Evolutionary conservation across 306 rosid species (phyloP).

Genomic region (Boehmeria nivea): DNA sequence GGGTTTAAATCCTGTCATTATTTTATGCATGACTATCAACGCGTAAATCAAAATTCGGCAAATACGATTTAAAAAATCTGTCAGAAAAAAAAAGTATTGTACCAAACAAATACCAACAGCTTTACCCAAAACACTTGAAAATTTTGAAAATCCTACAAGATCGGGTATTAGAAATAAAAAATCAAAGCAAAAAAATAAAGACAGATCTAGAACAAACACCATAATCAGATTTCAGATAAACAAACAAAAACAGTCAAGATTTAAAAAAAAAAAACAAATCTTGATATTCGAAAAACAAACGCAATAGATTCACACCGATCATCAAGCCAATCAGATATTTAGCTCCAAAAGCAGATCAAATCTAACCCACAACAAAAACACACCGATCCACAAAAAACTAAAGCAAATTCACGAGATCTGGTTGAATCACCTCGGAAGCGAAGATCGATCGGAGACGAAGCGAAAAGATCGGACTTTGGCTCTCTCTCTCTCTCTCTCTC

Average conservation of each 20-base stretch:
- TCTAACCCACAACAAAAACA: constrained; percentile 18
- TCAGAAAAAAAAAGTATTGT: too few relatives aligned
- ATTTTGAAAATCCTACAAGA: neutral
- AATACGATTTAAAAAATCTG: neutral
- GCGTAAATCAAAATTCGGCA: neutral
- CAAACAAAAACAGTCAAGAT: constrained; percentile 17
- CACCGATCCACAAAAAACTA: constrained; percentile 2
- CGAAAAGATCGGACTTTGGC: neutral
- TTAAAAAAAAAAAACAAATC: neutral
- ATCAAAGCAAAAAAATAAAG: neutral
- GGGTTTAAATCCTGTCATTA: too few relatives aligned
- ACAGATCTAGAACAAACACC: constrained; percentile 10
- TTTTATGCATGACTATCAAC: too few relatives aligned
- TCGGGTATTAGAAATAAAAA: neutral
- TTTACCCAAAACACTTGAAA: neutral
- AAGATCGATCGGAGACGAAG: constrained; percentile 4
- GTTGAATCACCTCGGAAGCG: constrained; percentile 14
- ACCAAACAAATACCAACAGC: too few relatives aligned
- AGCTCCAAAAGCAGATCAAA: neutral
- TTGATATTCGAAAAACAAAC: neutral
- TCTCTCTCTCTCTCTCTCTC: too few relatives aligned
- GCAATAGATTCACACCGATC: neutral
- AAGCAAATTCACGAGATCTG: constrained; percentile 10
- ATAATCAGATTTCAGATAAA: too few relatives aligned
- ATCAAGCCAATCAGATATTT: constrained; percentile 24